Percentiles rank a stretch among this genome's conserved stretches.
Conservation (phyloP, 139 green algal genomes). For the Bryopsis sp. region DNA sequence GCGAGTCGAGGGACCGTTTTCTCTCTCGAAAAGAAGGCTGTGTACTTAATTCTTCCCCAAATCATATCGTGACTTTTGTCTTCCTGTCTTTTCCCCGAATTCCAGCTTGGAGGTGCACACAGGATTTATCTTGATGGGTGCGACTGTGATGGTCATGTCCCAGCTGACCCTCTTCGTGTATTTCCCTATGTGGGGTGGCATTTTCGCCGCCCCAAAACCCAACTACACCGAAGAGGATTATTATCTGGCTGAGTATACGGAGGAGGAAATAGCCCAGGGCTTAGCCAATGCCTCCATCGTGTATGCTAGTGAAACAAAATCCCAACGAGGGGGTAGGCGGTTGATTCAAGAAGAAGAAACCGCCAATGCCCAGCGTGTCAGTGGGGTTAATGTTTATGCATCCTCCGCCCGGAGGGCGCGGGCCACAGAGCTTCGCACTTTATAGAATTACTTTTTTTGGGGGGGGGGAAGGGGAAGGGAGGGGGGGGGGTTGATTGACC, state of each 20-base stretch:
- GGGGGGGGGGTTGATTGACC: no score
- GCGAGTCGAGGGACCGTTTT: no score
- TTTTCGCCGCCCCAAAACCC: slow-evolving; percentile 42
- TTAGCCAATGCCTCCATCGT: neutral
- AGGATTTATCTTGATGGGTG: slow-evolving; percentile 59
- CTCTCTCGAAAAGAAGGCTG: neutral
- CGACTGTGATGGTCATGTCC: slow-evolving; percentile 46
- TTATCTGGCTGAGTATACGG: slow-evolving; percentile 33
- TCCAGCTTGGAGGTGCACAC: slow-evolving; percentile 37
- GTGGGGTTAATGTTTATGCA: no score
- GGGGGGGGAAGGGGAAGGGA: no score
- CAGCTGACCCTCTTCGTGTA: slow-evolving; percentile 41
- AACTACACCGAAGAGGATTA: slow-evolving; percentile 54
- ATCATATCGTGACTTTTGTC: slow-evolving; percentile 21
- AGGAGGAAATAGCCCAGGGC: slow-evolving; percentile 18
- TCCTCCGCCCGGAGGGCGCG: no score
- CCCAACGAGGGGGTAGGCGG: slow-evolving; percentile 3
- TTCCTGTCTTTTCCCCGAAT: slow-evolving; percentile 50
- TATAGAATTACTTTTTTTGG: no score
- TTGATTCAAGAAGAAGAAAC: no score
- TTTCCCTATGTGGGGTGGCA: slow-evolving; percentile 77
- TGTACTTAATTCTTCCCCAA: slow-evolving; percentile 22
- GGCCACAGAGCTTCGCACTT: no score
- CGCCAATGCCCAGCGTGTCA: no score
- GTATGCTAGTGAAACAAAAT: slow-evolving; percentile 1